Conservation (phyloP, 306 rosid species). For the Vigna mungo region DNA sequence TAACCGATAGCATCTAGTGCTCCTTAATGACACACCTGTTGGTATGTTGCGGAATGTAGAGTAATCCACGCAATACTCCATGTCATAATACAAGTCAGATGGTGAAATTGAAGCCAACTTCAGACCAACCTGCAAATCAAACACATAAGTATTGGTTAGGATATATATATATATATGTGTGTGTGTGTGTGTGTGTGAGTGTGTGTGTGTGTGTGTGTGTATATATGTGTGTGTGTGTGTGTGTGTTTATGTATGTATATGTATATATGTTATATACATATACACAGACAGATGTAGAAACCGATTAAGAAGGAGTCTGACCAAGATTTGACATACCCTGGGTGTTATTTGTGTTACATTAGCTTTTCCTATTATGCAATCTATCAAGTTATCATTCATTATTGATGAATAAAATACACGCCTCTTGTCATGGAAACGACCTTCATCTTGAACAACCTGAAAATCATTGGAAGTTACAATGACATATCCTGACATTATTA, state of each 20-base stretch:
- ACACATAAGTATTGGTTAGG: neutral
- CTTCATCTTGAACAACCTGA: conserved; percentile 78
- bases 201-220: too few species aligned
- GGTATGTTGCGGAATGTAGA: conserved; percentile 75
- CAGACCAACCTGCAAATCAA: conserved; percentile 64
- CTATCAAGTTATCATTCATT: conserved; percentile 88
- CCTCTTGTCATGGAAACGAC: conserved; percentile 81
- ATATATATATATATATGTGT: neutral
- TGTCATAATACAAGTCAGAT: conserved; percentile 78
- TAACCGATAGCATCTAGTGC: conserved; percentile 15
- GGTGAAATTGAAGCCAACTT: conserved; percentile 58
- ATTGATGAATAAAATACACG: conserved; percentile 89
- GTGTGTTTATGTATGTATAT: too few species aligned
- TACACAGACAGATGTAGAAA: conserved; percentile 4
- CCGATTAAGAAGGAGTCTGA: conserved; percentile 26
- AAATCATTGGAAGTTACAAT: conserved; percentile 40
- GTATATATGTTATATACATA: neutral
- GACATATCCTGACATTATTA: conserved; percentile 29
- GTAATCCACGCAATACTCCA: conserved; percentile 94
- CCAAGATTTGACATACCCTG: conserved; percentile 62
- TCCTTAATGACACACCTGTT: conserved; percentile 59
- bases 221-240: too few species aligned
- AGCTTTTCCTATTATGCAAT: conserved; percentile 78
- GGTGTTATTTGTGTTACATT: conserved; percentile 63
- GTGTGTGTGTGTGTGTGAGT: too few species aligned